Percentiles rank a stretch among this genome's conserved stretches.
phyloP scores from a whole-genome alignment of 768 basidiomycete genomes.

The Dioszegia aurantiaca region DNA sequence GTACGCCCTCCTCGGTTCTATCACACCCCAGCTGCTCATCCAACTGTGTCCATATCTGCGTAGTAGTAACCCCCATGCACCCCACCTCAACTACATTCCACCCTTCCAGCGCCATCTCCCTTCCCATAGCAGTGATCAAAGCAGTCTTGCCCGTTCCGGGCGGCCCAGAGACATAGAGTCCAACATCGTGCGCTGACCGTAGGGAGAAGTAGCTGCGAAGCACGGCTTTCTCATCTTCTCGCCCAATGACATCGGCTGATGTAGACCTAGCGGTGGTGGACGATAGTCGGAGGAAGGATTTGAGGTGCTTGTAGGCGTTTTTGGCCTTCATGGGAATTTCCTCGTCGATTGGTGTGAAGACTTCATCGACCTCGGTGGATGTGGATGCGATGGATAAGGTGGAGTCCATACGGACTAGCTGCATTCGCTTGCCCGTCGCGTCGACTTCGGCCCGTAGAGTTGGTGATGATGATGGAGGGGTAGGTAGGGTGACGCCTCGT shows the following conservation, averaged over 20 bases:
- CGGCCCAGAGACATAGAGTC: slow-evolving; percentile 77
- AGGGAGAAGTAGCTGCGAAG: slow-evolving; percentile 36
- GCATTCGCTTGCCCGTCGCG: slow-evolving; percentile 26
- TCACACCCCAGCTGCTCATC: slow-evolving; percentile 42
- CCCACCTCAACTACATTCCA: slow-evolving; percentile 48
- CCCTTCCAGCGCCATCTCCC: slow-evolving; percentile 24
- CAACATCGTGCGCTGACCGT: slow-evolving; percentile 24
- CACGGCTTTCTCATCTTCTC: slow-evolving; percentile 41
- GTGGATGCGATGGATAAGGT: slow-evolving; percentile 6
- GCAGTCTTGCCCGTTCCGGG: slow-evolving; percentile 79
- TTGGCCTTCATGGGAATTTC: slow-evolving; percentile 11
- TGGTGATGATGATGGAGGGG: slow-evolving; percentile 38
- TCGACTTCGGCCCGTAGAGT: slow-evolving; percentile 22
- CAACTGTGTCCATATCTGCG: slow-evolving; percentile 45
- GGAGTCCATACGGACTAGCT: slow-evolving; percentile 34
- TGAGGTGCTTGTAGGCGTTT: slow-evolving; percentile 49
- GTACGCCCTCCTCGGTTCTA: slow-evolving; percentile 30
- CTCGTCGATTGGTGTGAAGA: not conserved
- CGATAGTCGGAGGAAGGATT: slow-evolving; percentile 44
- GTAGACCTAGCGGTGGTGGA: slow-evolving; percentile 19
- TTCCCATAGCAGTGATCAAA: slow-evolving; percentile 42
- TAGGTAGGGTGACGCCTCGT: slow-evolving; percentile 24
- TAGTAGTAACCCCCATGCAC: slow-evolving; percentile 49
- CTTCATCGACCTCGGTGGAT: slow-evolving; percentile 4
- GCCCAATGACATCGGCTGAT: slow-evolving; percentile 35